Evolutionary conservation across 2,329 filamentous ascomycete species (phyloP).

Genomic region (Fusarium azukiicola): DNA sequence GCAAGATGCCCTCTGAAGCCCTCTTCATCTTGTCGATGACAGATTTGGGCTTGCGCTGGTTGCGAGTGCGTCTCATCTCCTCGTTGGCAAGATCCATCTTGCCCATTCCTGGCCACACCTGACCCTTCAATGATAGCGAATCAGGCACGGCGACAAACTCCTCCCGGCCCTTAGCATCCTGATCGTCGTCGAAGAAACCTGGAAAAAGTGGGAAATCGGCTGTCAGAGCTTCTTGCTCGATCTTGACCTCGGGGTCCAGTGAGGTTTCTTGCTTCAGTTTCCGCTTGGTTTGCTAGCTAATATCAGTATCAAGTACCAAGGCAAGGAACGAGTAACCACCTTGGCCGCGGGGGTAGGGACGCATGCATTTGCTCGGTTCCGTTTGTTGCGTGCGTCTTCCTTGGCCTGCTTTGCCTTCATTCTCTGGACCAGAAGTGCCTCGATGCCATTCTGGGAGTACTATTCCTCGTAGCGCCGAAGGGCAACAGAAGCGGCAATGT

Average conservation of each 20-base stretch:
- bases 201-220: constrained; percentile 56
- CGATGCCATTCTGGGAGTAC: constrained; percentile 87
- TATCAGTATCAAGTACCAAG: constrained; percentile 30
- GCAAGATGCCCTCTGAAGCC: constrained; percentile 82
- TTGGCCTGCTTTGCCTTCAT: constrained; percentile 88
- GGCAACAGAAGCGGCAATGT: constrained; percentile 80
- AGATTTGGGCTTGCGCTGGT: constrained; percentile 88
- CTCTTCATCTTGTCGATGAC: constrained; percentile 84
- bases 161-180: constrained; percentile 56
- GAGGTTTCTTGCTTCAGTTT: constrained; percentile 53
- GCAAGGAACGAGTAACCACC: constrained; percentile 33
- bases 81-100: constrained; percentile 90
- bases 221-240: constrained; percentile 54
- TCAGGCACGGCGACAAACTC: constrained; percentile 54
- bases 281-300: constrained; percentile 55
- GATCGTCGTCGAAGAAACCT: constrained; percentile 53
- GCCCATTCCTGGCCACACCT: constrained; percentile 89
- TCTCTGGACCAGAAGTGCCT: constrained; percentile 87
- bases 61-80: constrained; percentile 86
- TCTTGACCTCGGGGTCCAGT: constrained; percentile 51
- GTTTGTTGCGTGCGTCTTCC: constrained; percentile 76
- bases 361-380: constrained; percentile 51
- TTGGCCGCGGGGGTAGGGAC: constrained; percentile 45
- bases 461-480: constrained; percentile 88
- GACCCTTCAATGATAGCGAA: constrained; percentile 80